Percentiles rank a stretch among this genome's conserved stretches.
phyloP scores from a whole-genome alignment of 768 basidiomycete species.

The Boletus rufocinnamomeus region DNA sequence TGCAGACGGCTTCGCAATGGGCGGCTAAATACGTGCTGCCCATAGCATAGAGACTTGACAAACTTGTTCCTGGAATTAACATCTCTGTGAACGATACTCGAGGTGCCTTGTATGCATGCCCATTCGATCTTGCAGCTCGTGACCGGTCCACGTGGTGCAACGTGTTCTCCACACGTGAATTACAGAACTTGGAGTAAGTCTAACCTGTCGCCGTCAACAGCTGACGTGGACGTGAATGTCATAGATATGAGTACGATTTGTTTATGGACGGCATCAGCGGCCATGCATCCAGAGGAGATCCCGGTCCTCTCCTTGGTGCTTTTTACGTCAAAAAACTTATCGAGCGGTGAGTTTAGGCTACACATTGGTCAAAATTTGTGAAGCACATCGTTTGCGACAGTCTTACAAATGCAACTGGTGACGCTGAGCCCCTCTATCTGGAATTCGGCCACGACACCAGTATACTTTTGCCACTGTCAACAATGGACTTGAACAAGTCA shows the following conservation, averaged over 20 bases:
- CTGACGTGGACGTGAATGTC: background rate
- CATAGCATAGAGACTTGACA: conserved; percentile 38
- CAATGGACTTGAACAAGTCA: conserved; percentile 40
- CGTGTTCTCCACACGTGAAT: conserved; percentile 38
- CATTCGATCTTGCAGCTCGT: conserved; percentile 42
- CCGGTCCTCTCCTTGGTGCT: conserved; percentile 40
- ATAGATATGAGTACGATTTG: conserved; percentile 43
- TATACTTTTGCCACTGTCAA: conserved; percentile 41
- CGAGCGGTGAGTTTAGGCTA: conserved; percentile 33
- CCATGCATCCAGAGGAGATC: conserved; percentile 32
- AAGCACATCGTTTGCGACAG: conserved; percentile 16
- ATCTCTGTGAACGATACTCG: conserved; percentile 38
- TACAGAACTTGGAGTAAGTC: conserved; percentile 40
- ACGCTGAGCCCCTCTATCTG: conserved; percentile 37
- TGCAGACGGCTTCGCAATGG: conserved; percentile 33
- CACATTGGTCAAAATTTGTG: background rate
- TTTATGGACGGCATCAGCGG: conserved; percentile 41
- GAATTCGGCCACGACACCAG: conserved; percentile 48
- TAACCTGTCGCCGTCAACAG: background rate
- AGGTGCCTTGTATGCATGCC: conserved; percentile 45
- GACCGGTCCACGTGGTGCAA: conserved; percentile 43
- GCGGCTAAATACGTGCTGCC: conserved; percentile 36
- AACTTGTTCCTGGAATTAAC: conserved; percentile 35
- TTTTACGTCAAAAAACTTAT: conserved; percentile 43
- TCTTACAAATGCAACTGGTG: conserved; percentile 38